phyloP scores from a whole-genome alignment of 2,329 filamentous ascomycete species.

The Hawksworthiomyces lignivorus region DNA sequence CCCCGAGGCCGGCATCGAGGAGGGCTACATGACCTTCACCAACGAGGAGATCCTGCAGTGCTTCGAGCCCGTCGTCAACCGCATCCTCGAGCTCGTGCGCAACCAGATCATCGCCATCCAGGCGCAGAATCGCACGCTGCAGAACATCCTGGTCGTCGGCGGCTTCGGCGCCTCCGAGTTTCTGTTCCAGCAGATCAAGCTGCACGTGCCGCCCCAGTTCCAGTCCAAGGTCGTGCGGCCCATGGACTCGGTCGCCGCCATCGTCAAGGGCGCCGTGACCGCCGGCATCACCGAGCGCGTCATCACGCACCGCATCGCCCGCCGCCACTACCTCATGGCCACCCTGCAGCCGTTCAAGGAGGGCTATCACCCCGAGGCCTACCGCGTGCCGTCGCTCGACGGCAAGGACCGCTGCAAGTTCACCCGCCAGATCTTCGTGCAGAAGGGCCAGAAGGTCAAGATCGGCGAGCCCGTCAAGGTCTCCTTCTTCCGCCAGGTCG shows the following conservation, averaged over 20 bases:
- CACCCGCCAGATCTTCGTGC: conserved; percentile 95
- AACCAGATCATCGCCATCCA: conserved; percentile 99
- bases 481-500: conserved; percentile 96
- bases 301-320: conserved; percentile 91
- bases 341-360: conserved; percentile 98
- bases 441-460: conserved; percentile 98
- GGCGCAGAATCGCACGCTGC: conserved; percentile 85
- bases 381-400: conserved; percentile 91
- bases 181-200: conserved; percentile 98
- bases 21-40: conserved; percentile 99
- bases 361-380: conserved; percentile 95
- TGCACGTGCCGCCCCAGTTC: conserved; percentile 96
- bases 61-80: conserved; percentile 96
- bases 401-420: conserved; percentile 99
- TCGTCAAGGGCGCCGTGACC: conserved; percentile 96
- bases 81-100: conserved; percentile 88
- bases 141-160: conserved; percentile 95
- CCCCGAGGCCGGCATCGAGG: conserved; percentile 94
- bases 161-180: conserved; percentile 98
- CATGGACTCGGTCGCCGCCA: conserved; percentile 97
- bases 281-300: conserved; percentile 96
- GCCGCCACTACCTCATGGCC: conserved; percentile 98
- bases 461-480: conserved; percentile 99
- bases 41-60: conserved; percentile 99
- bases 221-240: conserved; percentile 96